Conservation (phyloP, 2,329 filamentous ascomycete species). For the Ophiostoma ulmi region DNA sequence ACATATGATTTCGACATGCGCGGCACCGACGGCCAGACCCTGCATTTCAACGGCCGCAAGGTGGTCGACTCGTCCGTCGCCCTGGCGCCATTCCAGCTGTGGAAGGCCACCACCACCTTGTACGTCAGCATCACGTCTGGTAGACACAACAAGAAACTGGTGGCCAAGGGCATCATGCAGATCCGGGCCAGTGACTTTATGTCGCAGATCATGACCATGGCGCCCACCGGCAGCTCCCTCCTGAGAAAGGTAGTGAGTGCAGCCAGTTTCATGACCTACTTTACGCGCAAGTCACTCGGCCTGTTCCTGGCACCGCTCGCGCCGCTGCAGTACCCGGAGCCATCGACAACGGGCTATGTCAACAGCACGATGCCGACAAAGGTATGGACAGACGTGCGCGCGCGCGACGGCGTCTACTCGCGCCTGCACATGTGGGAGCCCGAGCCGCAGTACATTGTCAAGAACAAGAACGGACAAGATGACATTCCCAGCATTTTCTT, state of each 20-base stretch:
- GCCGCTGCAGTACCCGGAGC: conserved; percentile 50
- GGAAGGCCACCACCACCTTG: conserved; percentile 57
- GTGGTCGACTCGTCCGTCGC: conserved; percentile 56
- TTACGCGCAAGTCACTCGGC: conserved; percentile 48
- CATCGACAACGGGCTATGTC: conserved; percentile 45
- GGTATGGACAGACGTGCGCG: conserved; percentile 43
- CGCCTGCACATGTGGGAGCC: conserved; percentile 56
- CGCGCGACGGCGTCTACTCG: conserved; percentile 49
- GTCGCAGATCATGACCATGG: conserved; percentile 51
- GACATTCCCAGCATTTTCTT: conserved; percentile 50
- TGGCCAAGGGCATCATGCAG: conserved; percentile 57
- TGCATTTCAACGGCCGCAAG: conserved; percentile 60
- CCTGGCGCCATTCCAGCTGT: conserved; percentile 52
- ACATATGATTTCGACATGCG: conserved; percentile 59
- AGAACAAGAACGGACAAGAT: conserved; percentile 15
- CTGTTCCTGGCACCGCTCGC: conserved; percentile 53
- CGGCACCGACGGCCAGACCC: conserved; percentile 46
- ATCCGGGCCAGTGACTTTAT: conserved; percentile 51
- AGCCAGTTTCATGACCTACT: conserved; percentile 51
- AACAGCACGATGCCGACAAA: conserved; percentile 46
- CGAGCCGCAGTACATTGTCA: conserved; percentile 38
- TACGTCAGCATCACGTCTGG: conserved; percentile 52
- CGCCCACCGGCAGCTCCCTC: conserved; percentile 45
- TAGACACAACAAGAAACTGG: conserved; percentile 31
- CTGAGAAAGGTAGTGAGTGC: conserved; percentile 43